Base-by-base conservation (phyloP, 2,329 filamentous ascomycete species). In the Fusarium nisikadoi region DNA sequence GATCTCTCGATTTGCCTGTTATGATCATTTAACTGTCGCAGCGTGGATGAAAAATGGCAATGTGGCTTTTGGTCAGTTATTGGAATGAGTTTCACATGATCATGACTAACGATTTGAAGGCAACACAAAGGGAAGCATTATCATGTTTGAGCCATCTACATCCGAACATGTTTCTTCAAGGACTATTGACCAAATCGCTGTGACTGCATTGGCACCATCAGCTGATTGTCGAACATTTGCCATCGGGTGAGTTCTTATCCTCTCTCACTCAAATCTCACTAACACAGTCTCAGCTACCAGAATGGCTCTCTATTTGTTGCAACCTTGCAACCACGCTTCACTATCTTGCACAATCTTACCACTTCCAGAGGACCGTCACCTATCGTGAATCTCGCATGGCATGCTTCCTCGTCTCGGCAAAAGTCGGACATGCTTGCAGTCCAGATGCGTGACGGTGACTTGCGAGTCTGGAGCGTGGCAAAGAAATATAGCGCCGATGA, bases 371-470 rank as follows among this genome's bases (percentile, higher is more conserved):
- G 90, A 4, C 95, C 96, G 3, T 98, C 95, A 2, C 93, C 94
- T 5, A 94, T 99, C 55, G 91, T 95, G 8, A 93, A 91, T 13
- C 84, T 99, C 25, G 90, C 94, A 65, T 99, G 96, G 96, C 96
- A 99, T 86, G 95, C 95, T 41, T 98, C 96, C 1, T 98, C 96
- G 0, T 93, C 95, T 1, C 94, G 95, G 74, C 95, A 98, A 81
- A 98, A 97, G 83, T 97, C 96, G 2, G 95, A 98, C 78, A 99
- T 99, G 96, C 85, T 99, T 77, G 95, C 95, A 3, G 93, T 94
- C 13, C 95, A 98, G 82, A 96, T 94, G 7, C 89, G 92, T 56
- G 95, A 98, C 79, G 95, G 96, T 25, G 95, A 99, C 79, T 85
- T 99, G 49, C 89, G 95, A 75, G 95, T 99, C 25, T 99, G 96